phyloP scores from a whole-genome alignment of 2,329 filamentous ascomycete species.

The Claviceps africana region DNA sequence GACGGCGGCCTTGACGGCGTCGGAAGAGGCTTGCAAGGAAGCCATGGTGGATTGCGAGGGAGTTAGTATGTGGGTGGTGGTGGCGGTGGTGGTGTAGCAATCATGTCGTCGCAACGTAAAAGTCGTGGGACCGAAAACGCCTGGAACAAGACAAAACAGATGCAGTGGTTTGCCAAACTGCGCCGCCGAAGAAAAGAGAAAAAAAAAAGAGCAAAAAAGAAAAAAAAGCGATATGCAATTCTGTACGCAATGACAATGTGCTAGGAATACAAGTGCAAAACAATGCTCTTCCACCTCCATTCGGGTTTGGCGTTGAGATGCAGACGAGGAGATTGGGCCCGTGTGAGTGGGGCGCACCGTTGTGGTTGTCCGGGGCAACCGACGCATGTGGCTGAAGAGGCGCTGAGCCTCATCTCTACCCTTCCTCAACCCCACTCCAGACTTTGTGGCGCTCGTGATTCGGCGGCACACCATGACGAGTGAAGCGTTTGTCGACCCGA shows the following conservation, averaged over 20 bases:
- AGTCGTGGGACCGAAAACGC: conserved; percentile 3
- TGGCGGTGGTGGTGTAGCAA: conserved; percentile 13
- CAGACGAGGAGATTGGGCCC: background rate
- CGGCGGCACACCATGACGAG: too few relatives aligned
- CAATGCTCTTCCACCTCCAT: conserved; percentile 7
- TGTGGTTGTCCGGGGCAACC: conserved; percentile 24
- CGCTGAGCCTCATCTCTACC: background rate
- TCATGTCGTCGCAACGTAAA: conserved; percentile 18
- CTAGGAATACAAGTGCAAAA: conserved; percentile 4
- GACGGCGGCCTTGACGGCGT: conserved; percentile 40
- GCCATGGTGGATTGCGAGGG: conserved; percentile 21
- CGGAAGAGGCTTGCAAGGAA: conserved; percentile 28
- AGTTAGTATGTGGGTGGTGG: conserved; percentile 13
- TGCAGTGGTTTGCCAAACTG: background rate
- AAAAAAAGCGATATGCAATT: conserved; percentile 12
- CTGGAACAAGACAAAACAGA: conserved; percentile 5
- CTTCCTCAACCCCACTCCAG: too few relatives aligned
- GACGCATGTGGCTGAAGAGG: background rate
- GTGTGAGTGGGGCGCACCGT: conserved; percentile 16
- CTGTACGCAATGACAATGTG: conserved; percentile 10
- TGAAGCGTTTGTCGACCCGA: background rate
- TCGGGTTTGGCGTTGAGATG: conserved; percentile 6
- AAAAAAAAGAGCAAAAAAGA: background rate
- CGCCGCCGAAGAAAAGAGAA: background rate
- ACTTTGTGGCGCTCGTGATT: background rate